Conservation (phyloP, 176 grass and related monocot species). For the Carex littledalei region DNA sequence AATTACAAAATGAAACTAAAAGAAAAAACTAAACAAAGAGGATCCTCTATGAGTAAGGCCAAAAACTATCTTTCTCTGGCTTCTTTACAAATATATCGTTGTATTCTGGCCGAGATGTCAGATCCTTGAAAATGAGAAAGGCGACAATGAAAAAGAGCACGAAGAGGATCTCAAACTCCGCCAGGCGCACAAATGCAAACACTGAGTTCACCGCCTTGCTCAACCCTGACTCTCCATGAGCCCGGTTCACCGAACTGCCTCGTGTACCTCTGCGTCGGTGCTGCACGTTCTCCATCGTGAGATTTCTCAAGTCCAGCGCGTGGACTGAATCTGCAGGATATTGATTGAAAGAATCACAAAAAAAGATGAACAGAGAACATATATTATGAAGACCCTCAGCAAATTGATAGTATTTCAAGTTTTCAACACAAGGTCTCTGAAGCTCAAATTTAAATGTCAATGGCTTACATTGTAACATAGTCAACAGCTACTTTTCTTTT, state of each 20-base stretch:
- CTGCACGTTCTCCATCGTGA: conserved; percentile 31
- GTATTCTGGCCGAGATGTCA: conserved; percentile 29
- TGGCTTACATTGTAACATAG: too few relatives aligned
- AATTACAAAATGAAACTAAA: neutral
- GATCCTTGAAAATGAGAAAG: conserved; percentile 85
- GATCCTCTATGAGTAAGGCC: conserved; percentile 2
- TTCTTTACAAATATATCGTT: conserved; percentile 26
- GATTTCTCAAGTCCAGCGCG: too few relatives aligned
- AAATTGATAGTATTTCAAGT: too few relatives aligned
- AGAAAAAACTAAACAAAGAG: neutral
- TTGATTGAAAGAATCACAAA: neutral
- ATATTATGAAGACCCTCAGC: too few relatives aligned
- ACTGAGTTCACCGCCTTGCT: conserved; percentile 59
- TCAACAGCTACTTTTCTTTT: too few relatives aligned
- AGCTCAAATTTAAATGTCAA: too few relatives aligned
- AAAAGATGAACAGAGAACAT: neutral
- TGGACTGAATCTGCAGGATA: neutral
- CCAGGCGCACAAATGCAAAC: conserved; percentile 72
- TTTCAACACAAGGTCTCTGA: too few relatives aligned
- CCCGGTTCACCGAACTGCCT: conserved; percentile 1
- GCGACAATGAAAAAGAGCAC: conserved; percentile 82
- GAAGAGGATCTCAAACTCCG: conserved; percentile 97
- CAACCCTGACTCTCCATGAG: conserved; percentile 31
- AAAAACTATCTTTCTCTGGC: neutral
- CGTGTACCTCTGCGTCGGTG: conserved; percentile 24